These are phyloP conservation scores for Rhizoctonia solani DNA, from an alignment of 1,284 basidiomycete genomes.

Conservation along the genomic window DNA sequence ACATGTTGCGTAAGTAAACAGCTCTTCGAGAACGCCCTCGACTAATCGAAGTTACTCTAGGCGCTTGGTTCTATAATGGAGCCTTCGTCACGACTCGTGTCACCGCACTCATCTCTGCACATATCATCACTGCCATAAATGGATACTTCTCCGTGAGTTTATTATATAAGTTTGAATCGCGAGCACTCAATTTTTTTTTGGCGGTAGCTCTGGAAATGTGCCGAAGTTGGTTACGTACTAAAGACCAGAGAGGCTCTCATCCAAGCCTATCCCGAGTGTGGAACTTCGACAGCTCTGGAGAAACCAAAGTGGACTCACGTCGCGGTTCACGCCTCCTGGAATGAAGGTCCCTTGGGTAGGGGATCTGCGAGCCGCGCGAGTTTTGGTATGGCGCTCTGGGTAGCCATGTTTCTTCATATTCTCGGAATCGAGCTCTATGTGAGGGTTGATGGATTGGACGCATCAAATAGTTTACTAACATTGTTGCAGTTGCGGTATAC, in stretches of 20 bases:
- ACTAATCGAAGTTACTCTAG: not conserved
- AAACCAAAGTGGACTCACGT: constrained; percentile 7
- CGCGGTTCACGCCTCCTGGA: constrained; percentile 33
- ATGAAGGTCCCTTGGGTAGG: constrained; percentile 17
- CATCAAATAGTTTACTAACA: not conserved
- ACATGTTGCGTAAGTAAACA: constrained; percentile 38
- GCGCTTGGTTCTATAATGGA: constrained; percentile 35
- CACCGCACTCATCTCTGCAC: constrained; percentile 31
- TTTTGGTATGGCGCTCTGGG: constrained; percentile 37
- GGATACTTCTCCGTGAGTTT: constrained; percentile 34
- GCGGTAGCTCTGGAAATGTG: constrained; percentile 35
- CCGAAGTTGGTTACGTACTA: constrained; percentile 33
- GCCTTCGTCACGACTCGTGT: constrained; percentile 35
- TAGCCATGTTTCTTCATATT: constrained; percentile 36
- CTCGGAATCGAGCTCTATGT: constrained; percentile 38
- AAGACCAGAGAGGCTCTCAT: not conserved
- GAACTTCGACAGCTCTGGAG: not conserved
- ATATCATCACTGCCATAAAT: constrained; percentile 31
- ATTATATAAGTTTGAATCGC: not conserved
- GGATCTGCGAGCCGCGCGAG: constrained; percentile 32
- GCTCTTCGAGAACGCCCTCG: not conserved
- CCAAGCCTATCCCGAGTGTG: constrained; percentile 31
- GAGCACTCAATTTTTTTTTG: not conserved
- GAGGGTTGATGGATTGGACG: not conserved
- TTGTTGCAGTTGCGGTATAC: constrained; percentile 21